Base-by-base conservation (phyloP, 2,329 filamentous ascomycete species). In the Fusarium brevicatenulatum region DNA sequence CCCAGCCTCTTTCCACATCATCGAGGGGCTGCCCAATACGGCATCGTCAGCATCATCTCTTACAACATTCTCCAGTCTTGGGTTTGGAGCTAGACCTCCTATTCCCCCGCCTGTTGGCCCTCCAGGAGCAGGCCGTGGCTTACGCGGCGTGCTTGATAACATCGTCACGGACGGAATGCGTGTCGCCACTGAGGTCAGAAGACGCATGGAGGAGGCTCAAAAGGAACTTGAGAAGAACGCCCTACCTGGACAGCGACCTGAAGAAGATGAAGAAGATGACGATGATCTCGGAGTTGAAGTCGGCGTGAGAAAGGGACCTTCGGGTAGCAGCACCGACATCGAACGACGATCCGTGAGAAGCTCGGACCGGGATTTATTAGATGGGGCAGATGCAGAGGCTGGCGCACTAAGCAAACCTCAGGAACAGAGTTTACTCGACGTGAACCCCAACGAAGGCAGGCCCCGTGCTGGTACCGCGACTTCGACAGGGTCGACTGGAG, bases 141-240 rank as follows among this genome's bases (percentile, higher is more conserved):
- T 99, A 3, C 89, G 96, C 46, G 96, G 96, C 25, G 96, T 99
- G 66, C 86, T 99, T 43, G 96, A 99, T 84, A 97, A 97, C 77
- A 98, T 99, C 77, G 96, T 98, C 72, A 97, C 93, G 4, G 96
- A 99, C 80, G 96, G 96, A 46, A 98, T 98, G 91, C 92, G 95
- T 39, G 95, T 98, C 66, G 96, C 96, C 1, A 93, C 92, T 2
- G 96, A 99, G 81, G 95, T 99, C 57, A 89, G 93, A 74, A 90
- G 95, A 77, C 89, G 95, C 49, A 97, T 98, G 92, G 95, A 99
- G 71, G 96, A 99, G 80, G 95, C 95, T 7, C 95, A 98, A 82
- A 91, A 91, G 76, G 95, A 98, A 79, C 84, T 98, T 73, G 95
- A 98, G 82, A 92, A 91, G 82, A 95, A 95, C 68, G 92, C 92